Evolutionary conservation across 768 basidiomycete genomes (phyloP).

Genomic region (Pleurotus platypus): DNA sequence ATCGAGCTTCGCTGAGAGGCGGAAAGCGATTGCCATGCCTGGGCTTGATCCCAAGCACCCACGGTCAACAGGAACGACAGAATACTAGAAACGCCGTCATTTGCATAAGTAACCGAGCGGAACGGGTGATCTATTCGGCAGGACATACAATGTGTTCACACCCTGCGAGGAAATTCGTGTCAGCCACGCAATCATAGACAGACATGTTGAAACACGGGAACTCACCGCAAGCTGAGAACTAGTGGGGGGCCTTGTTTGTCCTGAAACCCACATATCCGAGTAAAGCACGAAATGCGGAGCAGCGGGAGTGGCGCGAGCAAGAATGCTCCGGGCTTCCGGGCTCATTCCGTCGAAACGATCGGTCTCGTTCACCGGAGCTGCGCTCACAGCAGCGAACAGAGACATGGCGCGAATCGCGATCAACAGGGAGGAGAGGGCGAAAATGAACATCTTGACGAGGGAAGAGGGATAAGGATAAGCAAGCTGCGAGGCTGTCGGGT

Average conservation of each 20-base stretch:
- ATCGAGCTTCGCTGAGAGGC: slow-evolving; percentile 34
- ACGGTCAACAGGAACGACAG: slow-evolving; percentile 38
- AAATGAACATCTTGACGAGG: neutral
- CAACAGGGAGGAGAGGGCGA: slow-evolving; percentile 3
- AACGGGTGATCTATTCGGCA: slow-evolving; percentile 2
- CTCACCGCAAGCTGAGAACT: slow-evolving; percentile 27
- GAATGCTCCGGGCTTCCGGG: slow-evolving; percentile 8
- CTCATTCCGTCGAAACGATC: neutral
- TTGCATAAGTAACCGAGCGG: neutral
- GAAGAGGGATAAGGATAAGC: neutral
- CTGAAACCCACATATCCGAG: slow-evolving; percentile 31
- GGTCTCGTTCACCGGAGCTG: slow-evolving; percentile 1
- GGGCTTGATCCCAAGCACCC: slow-evolving; percentile 43
- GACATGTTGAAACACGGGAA: neutral
- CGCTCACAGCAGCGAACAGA: neutral
- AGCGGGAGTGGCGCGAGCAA: slow-evolving; percentile 16
- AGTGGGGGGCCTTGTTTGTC: slow-evolving; percentile 33
- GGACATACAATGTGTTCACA: slow-evolving; percentile 24
- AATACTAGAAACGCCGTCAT: slow-evolving; percentile 12
- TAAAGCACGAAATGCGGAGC: slow-evolving; percentile 39
- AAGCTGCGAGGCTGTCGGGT: neutral
- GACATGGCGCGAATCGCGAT: neutral
- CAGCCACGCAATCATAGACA: neutral
- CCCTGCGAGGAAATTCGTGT: slow-evolving; percentile 13
- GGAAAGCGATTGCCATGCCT: slow-evolving; percentile 38